Base-by-base conservation (phyloP, 2,329 filamentous ascomycete species). In the Apiospora marii region DNA sequence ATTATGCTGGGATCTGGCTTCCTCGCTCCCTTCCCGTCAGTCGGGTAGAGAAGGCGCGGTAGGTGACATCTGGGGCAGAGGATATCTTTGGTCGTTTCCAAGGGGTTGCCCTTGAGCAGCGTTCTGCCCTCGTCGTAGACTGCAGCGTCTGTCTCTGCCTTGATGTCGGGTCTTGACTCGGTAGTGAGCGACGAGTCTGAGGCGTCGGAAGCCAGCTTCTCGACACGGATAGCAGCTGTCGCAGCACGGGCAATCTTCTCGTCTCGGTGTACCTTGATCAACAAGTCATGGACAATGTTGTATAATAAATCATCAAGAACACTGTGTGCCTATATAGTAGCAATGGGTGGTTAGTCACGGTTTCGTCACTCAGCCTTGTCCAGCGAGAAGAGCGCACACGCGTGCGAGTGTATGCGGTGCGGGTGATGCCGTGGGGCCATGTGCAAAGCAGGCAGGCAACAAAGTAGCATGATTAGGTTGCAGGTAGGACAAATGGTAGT, bases 231-330 rank as follows among this genome's bases (percentile, higher is more conserved):
- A 75, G 90, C 87, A 77, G 92, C 88, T 73, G 92, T 88, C 75
- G 89, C 84, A 77, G 91, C 90, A 80, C 92, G 90, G 70, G 93
- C 90, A 75, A 91, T 89, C 85, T 95, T 95, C 84, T 96, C 94
- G 76, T 93, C 89, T 76, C 92, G 92, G 81, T 96, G 94, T 53
- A 90, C 91, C 81, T 93, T 90, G 78, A 94, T 87, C 75, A 94
- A 86, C 70, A 94, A 87, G 80, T 94, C 92, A 81, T 93, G 92
- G 76, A 95, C 88, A 78, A 95, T 89, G 81, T 94, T 95, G 84
- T 93, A 91, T 74, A 96, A 85, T 72, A 92, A 83, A 79, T 95
- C 93, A 78, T 95, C 92, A 78, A 96, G 87, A 73, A 96, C 89
- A 30, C 88, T 84, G 79, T 91, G 87, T 75, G 90, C 86, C 90